Conservation (phyloP, 306 rosid species). For the Leucaena leucocephala region DNA sequence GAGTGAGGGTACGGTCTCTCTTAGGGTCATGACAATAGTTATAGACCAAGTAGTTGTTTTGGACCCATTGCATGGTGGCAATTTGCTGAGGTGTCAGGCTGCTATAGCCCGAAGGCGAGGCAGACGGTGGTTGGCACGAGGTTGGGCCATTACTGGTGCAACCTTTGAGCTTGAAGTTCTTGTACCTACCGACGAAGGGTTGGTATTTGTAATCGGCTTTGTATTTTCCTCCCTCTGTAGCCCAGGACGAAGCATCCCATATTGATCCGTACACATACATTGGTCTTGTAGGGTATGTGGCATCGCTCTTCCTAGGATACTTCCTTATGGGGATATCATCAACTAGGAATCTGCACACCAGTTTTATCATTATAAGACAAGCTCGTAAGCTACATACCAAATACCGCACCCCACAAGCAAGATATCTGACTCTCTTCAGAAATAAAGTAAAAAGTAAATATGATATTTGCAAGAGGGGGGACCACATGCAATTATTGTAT, state of each 20-base stretch:
- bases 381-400: not conserved
- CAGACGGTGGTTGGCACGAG: constrained; percentile 60
- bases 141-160: constrained; percentile 44
- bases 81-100: constrained; percentile 64
- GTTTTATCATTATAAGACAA: constrained; percentile 35
- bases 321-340: constrained; percentile 89
- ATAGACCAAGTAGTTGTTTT: constrained; percentile 71
- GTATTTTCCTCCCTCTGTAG: constrained; percentile 93
- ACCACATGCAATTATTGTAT: constrained; percentile 16
- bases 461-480: constrained; percentile 3
- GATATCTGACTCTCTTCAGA: not conserved
- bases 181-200: constrained; percentile 76
- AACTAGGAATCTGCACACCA: constrained; percentile 66
- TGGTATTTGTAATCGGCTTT: constrained; percentile 83
- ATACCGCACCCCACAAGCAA: constrained; percentile 21
- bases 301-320: constrained; percentile 70
- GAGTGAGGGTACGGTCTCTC: constrained; percentile 73
- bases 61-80: constrained; percentile 74
- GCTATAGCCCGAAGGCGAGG: constrained; percentile 44
- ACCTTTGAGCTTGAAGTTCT: constrained; percentile 62
- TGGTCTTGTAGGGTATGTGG: constrained; percentile 78
- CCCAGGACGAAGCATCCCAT: constrained; percentile 99
- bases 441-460: not conserved
- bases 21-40: constrained; percentile 79
- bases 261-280: constrained; percentile 90